Evolutionary conservation across 148 eudicot species (phyloP).

Genomic region (Amaranthus hypochondriacus): DNA sequence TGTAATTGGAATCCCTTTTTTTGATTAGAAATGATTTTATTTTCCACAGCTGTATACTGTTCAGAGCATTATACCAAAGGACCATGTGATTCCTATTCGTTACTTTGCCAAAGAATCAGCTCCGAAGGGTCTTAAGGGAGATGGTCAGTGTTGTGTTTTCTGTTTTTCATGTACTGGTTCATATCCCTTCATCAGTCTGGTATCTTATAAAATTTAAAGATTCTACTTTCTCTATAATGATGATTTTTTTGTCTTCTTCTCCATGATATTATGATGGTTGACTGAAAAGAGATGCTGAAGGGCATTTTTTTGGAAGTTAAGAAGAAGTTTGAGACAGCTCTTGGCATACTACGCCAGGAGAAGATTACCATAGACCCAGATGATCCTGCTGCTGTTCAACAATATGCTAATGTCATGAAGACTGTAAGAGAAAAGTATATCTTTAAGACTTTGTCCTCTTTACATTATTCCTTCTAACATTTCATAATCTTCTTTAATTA

Average conservation of each 20-base stretch:
- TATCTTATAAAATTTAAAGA: background rate
- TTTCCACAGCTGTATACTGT: constrained; percentile 42
- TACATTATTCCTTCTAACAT: background rate
- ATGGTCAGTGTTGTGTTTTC: constrained; percentile 51
- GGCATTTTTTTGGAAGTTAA: constrained; percentile 78
- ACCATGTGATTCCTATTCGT: constrained; percentile 46
- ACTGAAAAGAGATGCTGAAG: constrained; percentile 79
- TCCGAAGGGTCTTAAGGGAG: constrained; percentile 69
- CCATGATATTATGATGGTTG: constrained; percentile 24
- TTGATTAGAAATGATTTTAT: background rate
- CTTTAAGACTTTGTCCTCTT: background rate
- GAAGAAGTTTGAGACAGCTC: constrained; percentile 86
- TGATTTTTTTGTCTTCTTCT: background rate
- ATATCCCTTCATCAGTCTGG: background rate
- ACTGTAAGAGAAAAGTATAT: constrained; percentile 64
- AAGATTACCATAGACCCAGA: constrained; percentile 95
- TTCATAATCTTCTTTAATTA: background rate
- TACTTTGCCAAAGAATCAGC: constrained; percentile 61
- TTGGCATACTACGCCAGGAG: constrained; percentile 64
- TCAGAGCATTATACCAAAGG: constrained; percentile 46
- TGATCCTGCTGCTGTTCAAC: constrained; percentile 71
- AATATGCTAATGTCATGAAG: constrained; percentile 88
- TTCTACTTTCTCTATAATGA: background rate
- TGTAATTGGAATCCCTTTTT: background rate
- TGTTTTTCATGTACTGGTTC: background rate